Evolutionary conservation across 2,329 filamentous ascomycete genomes (phyloP).

Genomic region (Colletotrichum viniferum): DNA sequence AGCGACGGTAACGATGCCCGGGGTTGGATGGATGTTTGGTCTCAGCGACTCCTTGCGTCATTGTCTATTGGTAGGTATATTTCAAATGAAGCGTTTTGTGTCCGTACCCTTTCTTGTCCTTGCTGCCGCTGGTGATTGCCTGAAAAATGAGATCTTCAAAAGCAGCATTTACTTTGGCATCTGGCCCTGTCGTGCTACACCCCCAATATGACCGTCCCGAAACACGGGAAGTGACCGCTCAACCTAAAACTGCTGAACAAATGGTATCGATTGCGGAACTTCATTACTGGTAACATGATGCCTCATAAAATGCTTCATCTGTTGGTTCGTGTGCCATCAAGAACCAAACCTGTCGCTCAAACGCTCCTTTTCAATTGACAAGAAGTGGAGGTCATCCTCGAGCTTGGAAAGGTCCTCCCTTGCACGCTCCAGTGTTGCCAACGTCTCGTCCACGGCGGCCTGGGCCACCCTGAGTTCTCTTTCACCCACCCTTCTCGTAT

Average conservation of each 20-base stretch:
- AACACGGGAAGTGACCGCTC: neutral
- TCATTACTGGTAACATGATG: neutral
- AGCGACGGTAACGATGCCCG: neutral
- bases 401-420: neutral
- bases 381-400: neutral
- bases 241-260: neutral
- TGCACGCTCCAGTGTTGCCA: neutral
- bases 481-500: neutral
- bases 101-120: neutral
- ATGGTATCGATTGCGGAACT: neutral
- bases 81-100: neutral
- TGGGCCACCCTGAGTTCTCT: neutral
- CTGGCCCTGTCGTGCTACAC: neutral
- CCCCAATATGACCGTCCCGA: neutral
- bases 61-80: neutral
- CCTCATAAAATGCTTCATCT: neutral
- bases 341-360: neutral
- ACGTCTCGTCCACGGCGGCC: neutral
- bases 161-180: neutral
- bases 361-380: neutral
- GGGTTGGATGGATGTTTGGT: neutral
- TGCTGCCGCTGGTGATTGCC: neutral
- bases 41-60: neutral
- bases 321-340: neutral
- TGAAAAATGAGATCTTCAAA: neutral